Conservation (phyloP, 331 rosid genomes). For the Dryas integrifolia region DNA sequence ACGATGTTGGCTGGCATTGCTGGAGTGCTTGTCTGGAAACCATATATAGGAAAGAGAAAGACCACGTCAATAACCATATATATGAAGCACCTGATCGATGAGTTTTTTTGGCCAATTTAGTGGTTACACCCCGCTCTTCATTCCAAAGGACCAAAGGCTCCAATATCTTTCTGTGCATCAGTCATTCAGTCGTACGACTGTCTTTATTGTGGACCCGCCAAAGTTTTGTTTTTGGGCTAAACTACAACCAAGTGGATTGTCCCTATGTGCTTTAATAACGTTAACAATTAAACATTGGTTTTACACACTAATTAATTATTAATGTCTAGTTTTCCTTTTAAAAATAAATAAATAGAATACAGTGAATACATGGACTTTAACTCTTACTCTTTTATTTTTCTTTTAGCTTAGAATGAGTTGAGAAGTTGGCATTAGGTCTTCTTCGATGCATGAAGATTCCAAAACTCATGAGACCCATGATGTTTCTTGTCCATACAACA, state of each 20-base stretch:
- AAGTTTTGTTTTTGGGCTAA: conserved; percentile 14
- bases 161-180: not conserved
- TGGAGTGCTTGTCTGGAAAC: conserved; percentile 23
- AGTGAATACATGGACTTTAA: too few relatives aligned
- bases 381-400: too few relatives aligned
- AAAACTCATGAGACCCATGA: not conserved
- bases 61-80: not conserved
- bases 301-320: not conserved
- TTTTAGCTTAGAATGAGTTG: too few relatives aligned
- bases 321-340: too few relatives aligned
- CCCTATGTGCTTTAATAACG: not conserved
- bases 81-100: not conserved
- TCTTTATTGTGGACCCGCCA: conserved; percentile 1
- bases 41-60: not conserved
- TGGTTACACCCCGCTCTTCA: not conserved
- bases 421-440: too few relatives aligned
- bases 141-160: not conserved
- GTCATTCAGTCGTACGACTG: too few relatives aligned
- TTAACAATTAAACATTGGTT: conserved; percentile 11
- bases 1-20: conserved; percentile 19
- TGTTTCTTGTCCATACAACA: not conserved
- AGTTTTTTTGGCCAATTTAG: too few relatives aligned
- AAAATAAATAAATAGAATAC: too few relatives aligned
- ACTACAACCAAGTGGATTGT: conserved; percentile 22
- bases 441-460: too few relatives aligned